phyloP scores from a whole-genome alignment of 495 filamentous ascomycete genomes.

The Xylona heveae region DNA sequence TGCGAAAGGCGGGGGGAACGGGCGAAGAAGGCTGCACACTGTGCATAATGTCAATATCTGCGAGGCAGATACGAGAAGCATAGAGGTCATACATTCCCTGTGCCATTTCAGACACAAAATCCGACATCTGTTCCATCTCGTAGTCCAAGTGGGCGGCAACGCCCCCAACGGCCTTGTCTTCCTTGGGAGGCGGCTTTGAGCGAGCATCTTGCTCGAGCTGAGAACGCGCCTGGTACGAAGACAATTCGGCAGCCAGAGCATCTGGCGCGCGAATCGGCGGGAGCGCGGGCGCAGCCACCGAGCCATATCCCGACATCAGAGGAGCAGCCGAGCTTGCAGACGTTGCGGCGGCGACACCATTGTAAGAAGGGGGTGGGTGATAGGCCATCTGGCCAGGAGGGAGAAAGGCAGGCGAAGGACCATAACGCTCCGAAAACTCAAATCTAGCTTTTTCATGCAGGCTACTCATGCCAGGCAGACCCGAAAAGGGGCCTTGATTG shows the following conservation, averaged over 20 bases:
- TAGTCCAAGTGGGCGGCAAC: slow-evolving; percentile 95
- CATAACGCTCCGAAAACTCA: slow-evolving; percentile 1
- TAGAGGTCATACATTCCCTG: slow-evolving; percentile 55
- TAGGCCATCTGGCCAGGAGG: slow-evolving; percentile 2
- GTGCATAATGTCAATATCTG: slow-evolving; percentile 56
- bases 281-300: slow-evolving; percentile 2
- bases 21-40: slow-evolving; percentile 47
- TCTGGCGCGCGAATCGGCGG: slow-evolving; percentile 2
- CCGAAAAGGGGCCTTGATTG: slow-evolving; percentile 1
- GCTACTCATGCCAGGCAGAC: slow-evolving; percentile 1
- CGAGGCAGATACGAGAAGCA: slow-evolving; percentile 33
- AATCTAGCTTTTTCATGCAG: slow-evolving; percentile 3
- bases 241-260: too few relatives aligned
- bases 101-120: slow-evolving; percentile 90
- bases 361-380: slow-evolving; percentile 2
- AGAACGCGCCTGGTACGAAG: too few relatives aligned
- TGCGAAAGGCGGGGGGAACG: slow-evolving; percentile 64
- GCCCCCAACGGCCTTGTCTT: slow-evolving; percentile 33
- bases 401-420: not conserved
- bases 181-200: slow-evolving; percentile 3
- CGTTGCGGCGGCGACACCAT: too few relatives aligned
- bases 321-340: too few relatives aligned
- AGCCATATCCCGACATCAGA: too few relatives aligned
- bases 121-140: slow-evolving; percentile 94
- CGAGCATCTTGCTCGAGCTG: too few relatives aligned